A percentile compares a stretch with the other conserved stretches of the same genome.
Conservation (phyloP, 163 green algal species). For the Smithsoniella earleae region DNA sequence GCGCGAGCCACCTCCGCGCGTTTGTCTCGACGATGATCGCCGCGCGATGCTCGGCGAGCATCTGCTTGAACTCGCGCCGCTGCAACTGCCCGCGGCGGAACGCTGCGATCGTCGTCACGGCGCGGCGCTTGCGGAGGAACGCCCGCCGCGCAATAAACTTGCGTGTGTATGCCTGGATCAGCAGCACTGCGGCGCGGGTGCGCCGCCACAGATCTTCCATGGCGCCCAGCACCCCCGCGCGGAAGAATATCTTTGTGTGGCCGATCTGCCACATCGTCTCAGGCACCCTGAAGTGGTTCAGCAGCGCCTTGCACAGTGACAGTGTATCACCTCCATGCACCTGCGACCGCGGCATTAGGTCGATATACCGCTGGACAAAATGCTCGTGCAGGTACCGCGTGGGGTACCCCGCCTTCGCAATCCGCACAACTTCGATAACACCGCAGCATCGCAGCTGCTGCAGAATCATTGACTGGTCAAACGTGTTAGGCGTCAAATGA, state of each 20-base stretch:
- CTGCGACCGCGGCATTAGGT: conserved; percentile 55
- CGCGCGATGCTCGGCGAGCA: conserved; percentile 34
- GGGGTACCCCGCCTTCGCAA: conserved; percentile 72
- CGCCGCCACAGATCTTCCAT: conserved; percentile 62
- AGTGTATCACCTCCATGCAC: conserved; percentile 33
- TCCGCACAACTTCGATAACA: conserved; percentile 77
- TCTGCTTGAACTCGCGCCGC: conserved; percentile 38
- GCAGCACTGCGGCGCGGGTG: conserved; percentile 37
- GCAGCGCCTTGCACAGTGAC: conserved; percentile 48
- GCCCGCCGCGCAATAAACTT: conserved; percentile 32
- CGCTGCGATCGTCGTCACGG: conserved; percentile 39
- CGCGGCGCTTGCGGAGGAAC: conserved; percentile 42
- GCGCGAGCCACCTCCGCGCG: conserved; percentile 35
- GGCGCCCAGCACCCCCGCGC: conserved; percentile 66
- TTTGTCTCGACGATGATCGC: conserved; percentile 48
- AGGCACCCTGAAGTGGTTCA: conserved; percentile 56
- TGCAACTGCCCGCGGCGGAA: conserved; percentile 11
- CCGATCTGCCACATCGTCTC: conserved; percentile 53
- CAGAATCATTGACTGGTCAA: conserved; percentile 49
- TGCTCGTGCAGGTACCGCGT: conserved; percentile 59
- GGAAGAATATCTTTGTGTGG: conserved; percentile 75
- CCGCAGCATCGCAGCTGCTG: conserved; percentile 73
- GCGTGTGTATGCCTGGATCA: conserved; percentile 23
- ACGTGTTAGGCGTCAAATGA: conserved; percentile 43
- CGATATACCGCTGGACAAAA: conserved; percentile 66